Evolutionary conservation across 495 filamentous ascomycete species (phyloP), one percentile per base, ranked within the genome.

Genomic region (Tuber umbilicatum): DNA sequence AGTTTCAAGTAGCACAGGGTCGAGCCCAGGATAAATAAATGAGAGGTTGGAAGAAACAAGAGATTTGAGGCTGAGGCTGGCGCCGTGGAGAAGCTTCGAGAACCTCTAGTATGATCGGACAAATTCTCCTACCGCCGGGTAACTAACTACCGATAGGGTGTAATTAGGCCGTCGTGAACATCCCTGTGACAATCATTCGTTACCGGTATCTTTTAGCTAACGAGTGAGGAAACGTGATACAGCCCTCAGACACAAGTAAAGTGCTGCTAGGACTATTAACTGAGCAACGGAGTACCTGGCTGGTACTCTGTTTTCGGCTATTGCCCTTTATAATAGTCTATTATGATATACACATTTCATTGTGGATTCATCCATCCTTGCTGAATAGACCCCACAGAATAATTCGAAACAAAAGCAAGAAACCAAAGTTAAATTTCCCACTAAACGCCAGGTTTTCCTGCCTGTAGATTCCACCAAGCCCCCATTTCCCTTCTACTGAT

Each of bases 401-500:
- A 55, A 12, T 55, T 55, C 47, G 21, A 10, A 55, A 64, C n/a
- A 64, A 64, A 64, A 31, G 12, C 55, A 64, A 64, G n/a, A 64
- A 31, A 64, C 9, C 10, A 64, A 31, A 31, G n/a, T 64, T 64
- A 64, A 64, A 64, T 64, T 47, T 47, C 55, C n/a, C 6, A 17
- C 55, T 27, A 64, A 64, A 64, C 55, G 55, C 55, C 55, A 64
- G 27, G 55, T 64, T 64, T 35, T n/a, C 14, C 55, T 17, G 35
- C 27, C 55, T 17, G 27, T 35, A 64, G 31, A 64, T 64, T 64
- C 55, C 55, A 64, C 55, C 27, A 35, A 35, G 27, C 17, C 27
- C 27, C 2, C 14, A 64, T 16, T 35, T 17, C 55, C 55, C 55
- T 31, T 69, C 74, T 82, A 94, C 78, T 90, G 89, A 84, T 96